phyloP scores from a whole-genome alignment of 139 green algal genomes.

The Dunaliella sp. region DNA sequence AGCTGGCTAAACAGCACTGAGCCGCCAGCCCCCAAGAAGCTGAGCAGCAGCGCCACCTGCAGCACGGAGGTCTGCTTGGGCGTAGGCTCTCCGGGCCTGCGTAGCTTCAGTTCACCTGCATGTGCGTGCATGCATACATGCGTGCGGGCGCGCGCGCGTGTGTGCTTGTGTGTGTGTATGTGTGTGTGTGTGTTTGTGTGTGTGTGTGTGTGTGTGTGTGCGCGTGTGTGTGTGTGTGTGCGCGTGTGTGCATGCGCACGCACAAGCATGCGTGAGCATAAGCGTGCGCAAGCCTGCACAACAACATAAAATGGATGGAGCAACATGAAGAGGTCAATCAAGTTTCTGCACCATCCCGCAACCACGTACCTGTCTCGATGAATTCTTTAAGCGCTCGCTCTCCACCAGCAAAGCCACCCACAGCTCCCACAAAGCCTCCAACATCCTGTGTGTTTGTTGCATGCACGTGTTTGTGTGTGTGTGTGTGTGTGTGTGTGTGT shows the following conservation, averaged over 20 bases:
- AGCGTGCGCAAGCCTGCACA: no score
- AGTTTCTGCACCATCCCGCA: no score
- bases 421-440: slow-evolving; percentile 41
- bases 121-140: slow-evolving; percentile 10
- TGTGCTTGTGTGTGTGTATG: background rate
- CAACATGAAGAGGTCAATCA: no score
- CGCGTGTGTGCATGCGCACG: background rate
- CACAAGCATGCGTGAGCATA: no score
- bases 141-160: no score
- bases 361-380: slow-evolving; percentile 64
- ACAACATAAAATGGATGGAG: no score
- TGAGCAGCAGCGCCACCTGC: background rate
- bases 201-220: background rate
- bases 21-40: background rate
- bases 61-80: background rate
- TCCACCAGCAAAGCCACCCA: slow-evolving; percentile 83
- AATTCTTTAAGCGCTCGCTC: slow-evolving; percentile 75
- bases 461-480: no score
- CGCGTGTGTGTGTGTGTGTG: background rate
- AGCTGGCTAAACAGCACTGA: background rate
- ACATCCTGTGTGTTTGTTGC: slow-evolving; percentile 25
- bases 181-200: background rate
- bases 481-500: no score
- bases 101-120: slow-evolving; percentile 13
- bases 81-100: slow-evolving; percentile 12